These are phyloP conservation scores for Candida alai DNA, from an alignment of 805 yeast species.

Conservation along the genomic window DNA sequence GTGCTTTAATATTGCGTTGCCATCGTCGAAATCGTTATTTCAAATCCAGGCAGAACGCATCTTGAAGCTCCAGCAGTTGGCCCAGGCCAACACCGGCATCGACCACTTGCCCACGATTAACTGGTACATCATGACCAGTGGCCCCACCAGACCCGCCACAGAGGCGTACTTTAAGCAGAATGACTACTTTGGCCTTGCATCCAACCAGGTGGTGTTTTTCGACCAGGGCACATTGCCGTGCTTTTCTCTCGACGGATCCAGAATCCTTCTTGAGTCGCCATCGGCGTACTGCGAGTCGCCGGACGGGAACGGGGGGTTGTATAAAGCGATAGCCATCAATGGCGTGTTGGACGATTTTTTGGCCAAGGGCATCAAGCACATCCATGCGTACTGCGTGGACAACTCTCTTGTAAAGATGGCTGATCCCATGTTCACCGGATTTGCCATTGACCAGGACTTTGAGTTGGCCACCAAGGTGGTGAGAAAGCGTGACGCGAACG, in stretches of 20 bases:
- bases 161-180: constrained; percentile 62
- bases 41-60: constrained; percentile 92
- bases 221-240: constrained; percentile 97
- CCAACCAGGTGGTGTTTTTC: constrained; percentile 67
- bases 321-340: constrained; percentile 70
- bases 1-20: constrained; percentile 82
- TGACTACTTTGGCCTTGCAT: constrained; percentile 65
- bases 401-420: constrained; percentile 89
- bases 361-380: constrained; percentile 70
- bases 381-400: constrained; percentile 97
- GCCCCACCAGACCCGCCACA: constrained; percentile 75
- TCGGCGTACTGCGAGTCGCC: constrained; percentile 75
- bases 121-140: constrained; percentile 95
- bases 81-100: constrained; percentile 24
- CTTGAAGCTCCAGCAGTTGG: constrained; percentile 54
- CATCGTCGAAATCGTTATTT: constrained; percentile 79
- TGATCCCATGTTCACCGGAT: constrained; percentile 88
- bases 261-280: constrained; percentile 59
- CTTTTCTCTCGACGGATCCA: constrained; percentile 62
- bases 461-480: constrained; percentile 92
- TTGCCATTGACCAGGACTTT: constrained; percentile 62
- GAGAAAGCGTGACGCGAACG: constrained; percentile 82
- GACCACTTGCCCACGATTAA: constrained; percentile 14
- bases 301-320: constrained; percentile 97
- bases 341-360: constrained; percentile 66